Percentiles rank a stretch among this genome's conserved stretches.
These are phyloP conservation scores for Smallanthus sonchifolius DNA, from an alignment of 129 eudicot species.

Conservation along the genomic window DNA sequence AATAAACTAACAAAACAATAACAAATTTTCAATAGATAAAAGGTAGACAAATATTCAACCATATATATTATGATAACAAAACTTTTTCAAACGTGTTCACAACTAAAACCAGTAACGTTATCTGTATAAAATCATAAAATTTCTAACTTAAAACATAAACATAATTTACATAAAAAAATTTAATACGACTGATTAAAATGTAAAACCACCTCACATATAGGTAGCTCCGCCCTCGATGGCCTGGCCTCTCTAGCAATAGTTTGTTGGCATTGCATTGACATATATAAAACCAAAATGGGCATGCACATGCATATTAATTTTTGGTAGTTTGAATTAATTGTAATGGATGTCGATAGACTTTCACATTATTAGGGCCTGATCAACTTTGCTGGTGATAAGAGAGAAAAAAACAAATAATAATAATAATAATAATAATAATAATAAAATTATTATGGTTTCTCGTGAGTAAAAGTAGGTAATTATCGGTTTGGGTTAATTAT, in stretches of 20 bases:
- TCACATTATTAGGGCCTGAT: neutral
- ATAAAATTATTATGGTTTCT: too few relatives aligned
- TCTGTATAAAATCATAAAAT: neutral
- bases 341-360: conserved; percentile 6
- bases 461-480: too few relatives aligned
- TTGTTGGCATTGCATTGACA: conserved; percentile 27
- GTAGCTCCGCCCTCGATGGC: neutral
- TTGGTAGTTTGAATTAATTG: conserved; percentile 10
- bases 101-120: neutral
- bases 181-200: neutral
- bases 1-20: too few relatives aligned
- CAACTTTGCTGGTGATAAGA: too few relatives aligned
- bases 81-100: neutral
- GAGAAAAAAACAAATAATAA: neutral
- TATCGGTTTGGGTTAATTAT: too few relatives aligned
- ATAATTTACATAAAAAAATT: neutral
- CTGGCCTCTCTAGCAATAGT: neutral
- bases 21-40: neutral
- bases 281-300: conserved; percentile 22
- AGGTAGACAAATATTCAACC: neutral
- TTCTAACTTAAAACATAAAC: neutral
- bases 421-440: too few relatives aligned
- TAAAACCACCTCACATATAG: neutral
- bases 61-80: neutral
- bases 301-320: conserved; percentile 26